A percentile compares a stretch with the other conserved stretches of the same genome.
Conservation (phyloP, 2,329 filamentous ascomycete genomes). For the Fusarium haematococcum region DNA sequence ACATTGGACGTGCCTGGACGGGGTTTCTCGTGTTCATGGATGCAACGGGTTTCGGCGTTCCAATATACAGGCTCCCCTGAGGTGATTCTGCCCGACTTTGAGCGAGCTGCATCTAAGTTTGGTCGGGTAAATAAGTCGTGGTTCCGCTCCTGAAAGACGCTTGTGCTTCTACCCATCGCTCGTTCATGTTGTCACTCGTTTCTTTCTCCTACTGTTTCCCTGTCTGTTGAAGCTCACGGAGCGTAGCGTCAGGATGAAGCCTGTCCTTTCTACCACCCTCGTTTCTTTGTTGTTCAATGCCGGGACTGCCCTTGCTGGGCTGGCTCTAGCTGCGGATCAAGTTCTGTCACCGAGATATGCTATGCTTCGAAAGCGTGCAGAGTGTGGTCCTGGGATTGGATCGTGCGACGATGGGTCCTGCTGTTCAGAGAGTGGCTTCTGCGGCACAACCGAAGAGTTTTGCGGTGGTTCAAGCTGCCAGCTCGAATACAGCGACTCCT, state of each 20-base stretch:
- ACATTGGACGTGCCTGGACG: slow-evolving; percentile 16
- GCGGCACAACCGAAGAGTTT: slow-evolving; percentile 50
- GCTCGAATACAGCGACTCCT: slow-evolving; percentile 54
- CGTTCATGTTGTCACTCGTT: slow-evolving; percentile 29
- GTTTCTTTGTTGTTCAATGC: slow-evolving; percentile 31
- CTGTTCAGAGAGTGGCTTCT: slow-evolving; percentile 53
- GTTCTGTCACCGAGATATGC: slow-evolving; percentile 25
- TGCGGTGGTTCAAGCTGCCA: slow-evolving; percentile 55
- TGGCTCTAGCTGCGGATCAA: slow-evolving; percentile 22
- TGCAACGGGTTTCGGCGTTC: slow-evolving; percentile 17
- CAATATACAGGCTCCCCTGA: slow-evolving; percentile 10
- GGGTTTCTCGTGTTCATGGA: slow-evolving; percentile 38
- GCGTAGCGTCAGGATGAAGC: slow-evolving; percentile 32
- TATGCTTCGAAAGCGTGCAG: slow-evolving; percentile 36
- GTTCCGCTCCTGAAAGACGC: slow-evolving; percentile 17
- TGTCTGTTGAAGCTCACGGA: neutral
- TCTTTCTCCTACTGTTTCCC: slow-evolving; percentile 4
- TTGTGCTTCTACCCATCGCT: slow-evolving; percentile 15
- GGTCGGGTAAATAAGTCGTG: slow-evolving; percentile 40
- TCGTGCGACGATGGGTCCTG: slow-evolving; percentile 49
- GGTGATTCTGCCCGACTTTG: slow-evolving; percentile 5
- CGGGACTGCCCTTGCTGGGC: slow-evolving; percentile 34
- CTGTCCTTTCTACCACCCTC: slow-evolving; percentile 19
- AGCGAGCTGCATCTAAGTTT: slow-evolving; percentile 22
- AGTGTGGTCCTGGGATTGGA: slow-evolving; percentile 52